Base-by-base conservation (phyloP, 2,329 filamentous ascomycete species). In the Cytospora piceicola region DNA sequence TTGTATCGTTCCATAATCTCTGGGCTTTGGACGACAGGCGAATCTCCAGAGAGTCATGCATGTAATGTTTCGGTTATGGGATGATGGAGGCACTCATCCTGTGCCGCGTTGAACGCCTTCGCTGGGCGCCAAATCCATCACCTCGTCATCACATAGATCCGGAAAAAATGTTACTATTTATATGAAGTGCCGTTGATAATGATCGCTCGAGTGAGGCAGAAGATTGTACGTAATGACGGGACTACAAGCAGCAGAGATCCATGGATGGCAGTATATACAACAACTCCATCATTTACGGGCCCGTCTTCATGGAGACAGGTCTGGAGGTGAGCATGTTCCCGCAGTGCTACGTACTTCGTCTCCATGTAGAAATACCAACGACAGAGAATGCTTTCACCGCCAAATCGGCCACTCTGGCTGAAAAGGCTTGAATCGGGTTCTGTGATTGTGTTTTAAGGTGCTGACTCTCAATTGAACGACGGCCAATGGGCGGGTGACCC, bases 401-500 rank as follows among this genome's bases (percentile, higher is more conserved):
- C 4, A 7, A 34, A 8, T 9, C 39, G 17, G 20, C 12, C 22
- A 42, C 12, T 27, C 29, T 30, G 11, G 53, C 39, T 36, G 34
- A 22, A 15, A 36, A 36, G 34, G 20, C 27, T 46, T n/a, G 17
- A 29, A 39, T 46, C 55, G 52, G 55, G 29, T 17, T 51, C 32
- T 32, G 14, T 57, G 9, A 61, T 51, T 15, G 53, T 32, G 61
- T 46, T 57, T 34, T 57, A 51, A 51, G 32, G 61, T 57, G 61
- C 61, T 63, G 61, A 63, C 61, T 29, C 22, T 42, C 29, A 34
- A 14, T 30, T n/a, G n/a, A 14, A 24, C 8, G 36, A 57, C 11
- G 30, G 61, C 53, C 61, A 63, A 63, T 63, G 24, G 36, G 53
- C 29, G 53, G 39, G 53, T 36, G 39, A 29, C 61, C 59, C 61